A percentile compares a stretch with the other conserved stretches of the same genome.
Conservation (phyloP, 1,284 basidiomycete species). For the Sphagnurus paluster region DNA sequence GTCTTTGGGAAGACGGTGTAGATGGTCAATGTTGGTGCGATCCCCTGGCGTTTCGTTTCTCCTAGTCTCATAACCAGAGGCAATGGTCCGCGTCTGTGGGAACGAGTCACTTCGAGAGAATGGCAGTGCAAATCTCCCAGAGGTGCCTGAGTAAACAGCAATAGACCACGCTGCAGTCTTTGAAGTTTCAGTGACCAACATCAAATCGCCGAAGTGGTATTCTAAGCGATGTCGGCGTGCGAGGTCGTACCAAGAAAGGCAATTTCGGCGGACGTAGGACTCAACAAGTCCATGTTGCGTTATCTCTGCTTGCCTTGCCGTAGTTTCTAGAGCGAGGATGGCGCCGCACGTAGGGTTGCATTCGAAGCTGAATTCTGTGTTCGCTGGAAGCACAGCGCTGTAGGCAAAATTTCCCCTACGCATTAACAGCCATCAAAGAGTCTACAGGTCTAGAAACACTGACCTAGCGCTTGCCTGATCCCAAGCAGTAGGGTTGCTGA, state of each 20-base stretch:
- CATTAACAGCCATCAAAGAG: not conserved
- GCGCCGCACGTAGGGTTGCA: constrained; percentile 13
- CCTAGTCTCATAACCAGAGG: too few species aligned
- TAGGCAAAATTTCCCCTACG: not conserved
- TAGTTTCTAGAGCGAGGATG: constrained; percentile 9
- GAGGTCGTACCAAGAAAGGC: constrained; percentile 4
- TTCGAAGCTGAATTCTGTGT: constrained; percentile 10
- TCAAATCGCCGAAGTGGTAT: constrained; percentile 2
- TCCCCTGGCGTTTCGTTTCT: too few species aligned
- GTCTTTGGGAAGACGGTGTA: too few species aligned
- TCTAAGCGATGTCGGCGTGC: not conserved
- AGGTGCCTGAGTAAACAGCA: constrained; percentile 13
- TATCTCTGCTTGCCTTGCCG: constrained; percentile 5
- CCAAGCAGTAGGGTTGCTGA: constrained; percentile 5
- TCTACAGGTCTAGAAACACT: not conserved
- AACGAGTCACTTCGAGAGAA: too few species aligned
- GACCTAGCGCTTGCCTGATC: constrained; percentile 8
- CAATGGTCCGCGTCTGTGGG: too few species aligned
- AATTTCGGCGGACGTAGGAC: constrained; percentile 1
- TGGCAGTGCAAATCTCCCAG: constrained; percentile 6
- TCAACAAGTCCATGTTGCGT: not conserved
- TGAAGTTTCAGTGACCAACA: constrained; percentile 12
- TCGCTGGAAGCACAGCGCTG: constrained; percentile 7
- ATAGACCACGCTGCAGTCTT: constrained; percentile 14
- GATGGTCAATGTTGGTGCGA: too few species aligned